phyloP scores from a whole-genome alignment of 768 basidiomycete genomes.

The Holtermannia corniformis region DNA sequence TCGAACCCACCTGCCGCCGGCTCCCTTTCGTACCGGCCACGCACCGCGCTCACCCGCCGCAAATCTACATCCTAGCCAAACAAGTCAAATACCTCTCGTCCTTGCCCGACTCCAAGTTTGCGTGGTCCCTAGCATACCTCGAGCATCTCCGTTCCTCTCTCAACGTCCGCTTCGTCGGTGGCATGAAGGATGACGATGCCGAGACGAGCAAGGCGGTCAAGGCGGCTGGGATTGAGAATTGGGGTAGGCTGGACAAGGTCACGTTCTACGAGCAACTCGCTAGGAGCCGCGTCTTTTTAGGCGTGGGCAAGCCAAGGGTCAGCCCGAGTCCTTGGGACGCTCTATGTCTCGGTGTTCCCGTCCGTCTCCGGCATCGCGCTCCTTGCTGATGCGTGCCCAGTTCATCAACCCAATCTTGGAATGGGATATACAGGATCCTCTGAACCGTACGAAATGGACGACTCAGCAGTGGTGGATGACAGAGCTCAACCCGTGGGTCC shows the following conservation, averaged over 20 bases:
- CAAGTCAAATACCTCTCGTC: slow-evolving; percentile 20
- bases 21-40: slow-evolving; percentile 7
- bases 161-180: slow-evolving; percentile 14
- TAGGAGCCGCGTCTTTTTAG: slow-evolving; percentile 23
- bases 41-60: slow-evolving; percentile 11
- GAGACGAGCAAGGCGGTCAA: slow-evolving; percentile 5
- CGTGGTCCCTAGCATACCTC: slow-evolving; percentile 21
- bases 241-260: slow-evolving; percentile 22
- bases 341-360: slow-evolving; percentile 32
- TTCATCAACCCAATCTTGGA: slow-evolving; percentile 32
- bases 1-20: slow-evolving; percentile 28
- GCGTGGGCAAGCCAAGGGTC: slow-evolving; percentile 27
- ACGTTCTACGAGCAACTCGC: slow-evolving; percentile 23
- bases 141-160: slow-evolving; percentile 7
- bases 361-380: slow-evolving; percentile 15
- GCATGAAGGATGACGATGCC: slow-evolving; percentile 26
- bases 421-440: slow-evolving; percentile 26
- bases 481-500: slow-evolving; percentile 30
- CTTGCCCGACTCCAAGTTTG: slow-evolving; percentile 8
- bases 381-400: slow-evolving; percentile 9
- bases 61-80: slow-evolving; percentile 32
- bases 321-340: slow-evolving; percentile 34
- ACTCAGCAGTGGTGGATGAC: slow-evolving; percentile 35
- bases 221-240: slow-evolving; percentile 18
- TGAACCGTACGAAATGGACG: slow-evolving; percentile 24